Base-by-base conservation (phyloP, 345 rosid species). In the Schrenkiella parvula region DNA sequence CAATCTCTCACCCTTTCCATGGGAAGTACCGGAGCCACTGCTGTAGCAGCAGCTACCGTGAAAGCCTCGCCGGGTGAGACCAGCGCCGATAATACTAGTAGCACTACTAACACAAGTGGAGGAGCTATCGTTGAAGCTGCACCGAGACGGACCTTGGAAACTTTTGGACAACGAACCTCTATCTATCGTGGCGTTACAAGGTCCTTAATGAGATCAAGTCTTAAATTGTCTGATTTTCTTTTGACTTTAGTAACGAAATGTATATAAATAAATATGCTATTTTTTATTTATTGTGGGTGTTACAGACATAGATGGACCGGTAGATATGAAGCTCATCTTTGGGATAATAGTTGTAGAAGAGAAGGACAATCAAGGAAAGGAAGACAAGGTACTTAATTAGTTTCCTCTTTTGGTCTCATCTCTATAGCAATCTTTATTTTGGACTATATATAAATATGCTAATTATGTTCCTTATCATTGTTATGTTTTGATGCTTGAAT, bases 311-410 rank as follows among this genome's bases (percentile, higher is more conserved):
- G 99, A 69, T 95, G 99, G 99, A 95, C 99, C 0, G 99, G 99
- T 74, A 78, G 99, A 78, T 95, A 95, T 63, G 99, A 95, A 84
- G 98, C 99, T 65, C 99, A 95, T 85, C 91, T 95, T 29, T 95
- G 99, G 99, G 99, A 95, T 66, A 95, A 92, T 78, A 95, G 99
- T 71, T 95, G 99, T 69, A 85, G 99, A 63, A 87, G 99, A 80
- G 99, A 92, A 86, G 99, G 99, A 3, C 99, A 95, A 68, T 95
- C 99, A 35, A 88, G 99, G 73, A 95, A 95, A 85, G 99, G 99
- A 78, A 81, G 99, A 71, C 99, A 95, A 85, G 99, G 99, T 91
- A 15, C 18, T 22, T 43, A 54, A n/a, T 12, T 42, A 48, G n/a
- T 35, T 34, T 32, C 29, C 37, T 52, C 28, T 22, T 56, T 35